These are phyloP conservation scores for Kingdonia uniflora DNA, from an alignment of 164 flowering plant species.

Conservation along the genomic window DNA sequence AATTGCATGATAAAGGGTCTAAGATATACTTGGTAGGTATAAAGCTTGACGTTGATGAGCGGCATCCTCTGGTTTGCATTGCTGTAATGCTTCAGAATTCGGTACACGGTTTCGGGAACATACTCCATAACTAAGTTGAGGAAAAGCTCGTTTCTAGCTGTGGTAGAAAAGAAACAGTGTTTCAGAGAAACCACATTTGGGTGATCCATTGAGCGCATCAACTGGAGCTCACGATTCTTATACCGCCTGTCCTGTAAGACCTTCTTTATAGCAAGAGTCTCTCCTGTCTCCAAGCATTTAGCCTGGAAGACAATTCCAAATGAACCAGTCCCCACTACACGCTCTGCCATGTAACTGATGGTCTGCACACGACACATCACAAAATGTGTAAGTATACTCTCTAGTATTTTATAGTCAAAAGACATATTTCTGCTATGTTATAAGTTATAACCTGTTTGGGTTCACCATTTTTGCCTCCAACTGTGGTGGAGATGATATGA, in stretches of 20 bases:
- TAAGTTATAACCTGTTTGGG: slow-evolving; percentile 50
- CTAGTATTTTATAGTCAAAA: no score
- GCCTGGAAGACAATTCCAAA: slow-evolving; percentile 98
- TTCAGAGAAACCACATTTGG: slow-evolving; percentile 82
- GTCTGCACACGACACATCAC: slow-evolving; percentile 46
- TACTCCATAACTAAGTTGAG: slow-evolving; percentile 94
- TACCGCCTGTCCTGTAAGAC: slow-evolving; percentile 90
- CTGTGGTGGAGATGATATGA: slow-evolving; percentile 85
- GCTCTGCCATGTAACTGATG: slow-evolving; percentile 95
- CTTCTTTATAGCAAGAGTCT: slow-evolving; percentile 88
- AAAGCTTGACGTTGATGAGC: slow-evolving; percentile 80
- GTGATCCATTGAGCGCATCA: slow-evolving; percentile 92
- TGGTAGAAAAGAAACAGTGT: slow-evolving; percentile 93
- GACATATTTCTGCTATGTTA: no score
- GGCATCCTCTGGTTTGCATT: slow-evolving; percentile 86
- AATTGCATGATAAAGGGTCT: background rate
- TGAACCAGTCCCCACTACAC: slow-evolving; percentile 93
- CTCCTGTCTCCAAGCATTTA: slow-evolving; percentile 91
- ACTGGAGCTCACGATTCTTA: slow-evolving; percentile 86
- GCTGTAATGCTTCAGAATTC: slow-evolving; percentile 72
- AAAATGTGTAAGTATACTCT: slow-evolving; percentile 5
- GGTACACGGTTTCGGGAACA: slow-evolving; percentile 80
- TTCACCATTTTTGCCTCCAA: slow-evolving; percentile 93
- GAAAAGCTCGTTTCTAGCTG: slow-evolving; percentile 79
- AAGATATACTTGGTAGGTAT: slow-evolving; percentile 56